Evolutionary conservation across 2,329 filamentous ascomycete genomes (phyloP).

Genomic region (Trichoderma koningiopsis): DNA sequence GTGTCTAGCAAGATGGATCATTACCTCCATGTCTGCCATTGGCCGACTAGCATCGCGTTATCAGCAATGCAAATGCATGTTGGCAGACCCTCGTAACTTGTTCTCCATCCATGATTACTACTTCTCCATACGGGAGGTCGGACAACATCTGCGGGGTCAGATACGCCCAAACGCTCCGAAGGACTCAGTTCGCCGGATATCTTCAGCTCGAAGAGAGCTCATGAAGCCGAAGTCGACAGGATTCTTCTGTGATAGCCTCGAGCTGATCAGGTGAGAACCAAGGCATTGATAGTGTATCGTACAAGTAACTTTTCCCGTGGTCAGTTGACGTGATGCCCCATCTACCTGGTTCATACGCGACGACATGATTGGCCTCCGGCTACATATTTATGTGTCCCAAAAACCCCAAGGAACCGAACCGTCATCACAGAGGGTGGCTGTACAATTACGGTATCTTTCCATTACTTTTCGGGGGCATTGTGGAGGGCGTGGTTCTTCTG

Average conservation of each 20-base stretch:
- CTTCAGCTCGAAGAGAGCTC: background rate
- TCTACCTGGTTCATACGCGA: background rate
- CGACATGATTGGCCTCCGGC: conserved; percentile 5
- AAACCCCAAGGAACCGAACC: background rate
- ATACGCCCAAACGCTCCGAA: background rate
- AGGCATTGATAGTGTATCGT: background rate
- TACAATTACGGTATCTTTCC: background rate
- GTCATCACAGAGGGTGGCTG: background rate
- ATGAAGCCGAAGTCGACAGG: background rate
- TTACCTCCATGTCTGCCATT: background rate
- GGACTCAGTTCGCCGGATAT: background rate
- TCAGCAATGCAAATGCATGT: background rate
- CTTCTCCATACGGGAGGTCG: background rate
- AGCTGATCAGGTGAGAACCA: background rate
- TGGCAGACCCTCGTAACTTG: background rate
- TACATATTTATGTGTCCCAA: background rate
- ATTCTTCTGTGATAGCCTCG: background rate
- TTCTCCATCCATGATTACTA: background rate
- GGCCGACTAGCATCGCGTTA: background rate
- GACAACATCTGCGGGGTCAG: background rate
- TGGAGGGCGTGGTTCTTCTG: background rate
- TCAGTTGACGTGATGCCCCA: background rate
- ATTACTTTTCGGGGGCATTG: background rate
- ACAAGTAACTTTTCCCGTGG: background rate
- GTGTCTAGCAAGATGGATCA: background rate